A percentile compares a stretch with the other conserved stretches of the same genome.
Conservation (phyloP, 306 rosid genomes). For the Begonia loranthoides region DNA sequence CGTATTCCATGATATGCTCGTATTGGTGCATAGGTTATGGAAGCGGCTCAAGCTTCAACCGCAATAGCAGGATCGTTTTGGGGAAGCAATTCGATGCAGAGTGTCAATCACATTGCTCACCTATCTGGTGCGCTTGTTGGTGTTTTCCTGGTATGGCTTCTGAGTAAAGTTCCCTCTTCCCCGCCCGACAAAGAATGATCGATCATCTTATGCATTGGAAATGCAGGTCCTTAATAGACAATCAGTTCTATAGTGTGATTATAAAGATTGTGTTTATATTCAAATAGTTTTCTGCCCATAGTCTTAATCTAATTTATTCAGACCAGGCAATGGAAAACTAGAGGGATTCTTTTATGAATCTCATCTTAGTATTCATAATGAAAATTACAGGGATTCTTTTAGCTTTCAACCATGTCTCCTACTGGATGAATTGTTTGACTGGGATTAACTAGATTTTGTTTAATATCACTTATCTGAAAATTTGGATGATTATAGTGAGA, state of each 20-base stretch:
- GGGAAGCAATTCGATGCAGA: constrained; percentile 45
- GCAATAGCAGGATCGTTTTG: constrained; percentile 44
- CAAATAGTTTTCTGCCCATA: too few species aligned
- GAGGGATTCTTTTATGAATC: too few species aligned
- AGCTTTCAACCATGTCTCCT: too few species aligned
- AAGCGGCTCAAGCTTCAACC: constrained; percentile 93
- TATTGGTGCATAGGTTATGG: constrained; percentile 58
- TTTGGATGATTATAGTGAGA: too few species aligned
- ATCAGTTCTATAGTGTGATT: background rate
- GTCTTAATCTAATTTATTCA: too few species aligned
- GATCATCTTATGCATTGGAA: constrained; percentile 15
- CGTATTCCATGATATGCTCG: background rate
- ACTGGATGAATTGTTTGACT: too few species aligned
- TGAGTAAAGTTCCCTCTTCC: constrained; percentile 73
- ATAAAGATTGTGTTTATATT: too few species aligned
- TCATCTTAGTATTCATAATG: too few species aligned
- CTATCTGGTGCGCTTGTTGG: constrained; percentile 98
- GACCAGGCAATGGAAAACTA: too few species aligned
- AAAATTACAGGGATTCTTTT: too few species aligned
- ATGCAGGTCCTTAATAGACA: constrained; percentile 7
- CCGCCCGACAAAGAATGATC: constrained; percentile 23
- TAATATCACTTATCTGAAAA: too few species aligned
- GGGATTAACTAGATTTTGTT: too few species aligned
- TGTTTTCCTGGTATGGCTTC: constrained; percentile 77
- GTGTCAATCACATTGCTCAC: constrained; percentile 86